These are phyloP conservation scores for Aspergillus biplanus DNA, from an alignment of 495 filamentous ascomycete genomes.

Conservation along the genomic window DNA sequence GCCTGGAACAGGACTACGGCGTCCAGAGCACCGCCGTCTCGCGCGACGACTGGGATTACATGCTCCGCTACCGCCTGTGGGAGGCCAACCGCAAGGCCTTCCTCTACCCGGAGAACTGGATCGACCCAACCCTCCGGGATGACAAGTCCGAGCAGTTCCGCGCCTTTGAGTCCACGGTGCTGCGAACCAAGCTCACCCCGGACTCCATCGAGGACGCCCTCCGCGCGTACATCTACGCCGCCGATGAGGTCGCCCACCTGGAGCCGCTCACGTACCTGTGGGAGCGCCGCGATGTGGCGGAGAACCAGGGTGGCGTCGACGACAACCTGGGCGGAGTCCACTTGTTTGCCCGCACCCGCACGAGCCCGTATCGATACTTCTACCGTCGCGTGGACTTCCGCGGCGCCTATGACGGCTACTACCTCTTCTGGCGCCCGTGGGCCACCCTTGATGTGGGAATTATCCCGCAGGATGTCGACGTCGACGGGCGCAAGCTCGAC, in stretches of 20 bases:
- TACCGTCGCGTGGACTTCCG: background rate
- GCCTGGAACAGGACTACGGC: too few relatives aligned
- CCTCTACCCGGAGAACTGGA: slow-evolving; percentile 46
- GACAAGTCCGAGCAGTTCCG: slow-evolving; percentile 38
- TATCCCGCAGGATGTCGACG: background rate
- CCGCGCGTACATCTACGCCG: slow-evolving; percentile 24
- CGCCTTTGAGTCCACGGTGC: slow-evolving; percentile 31
- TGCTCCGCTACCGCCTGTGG: slow-evolving; percentile 33
- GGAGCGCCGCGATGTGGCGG: background rate
- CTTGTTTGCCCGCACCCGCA: slow-evolving; percentile 2
- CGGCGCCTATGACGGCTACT: background rate
- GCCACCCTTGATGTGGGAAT: background rate
- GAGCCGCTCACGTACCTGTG: slow-evolving; percentile 15
- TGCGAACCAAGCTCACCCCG: slow-evolving; percentile 27
- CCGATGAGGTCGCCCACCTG: slow-evolving; percentile 28
- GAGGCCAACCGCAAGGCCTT: slow-evolving; percentile 43
- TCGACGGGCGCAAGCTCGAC: background rate
- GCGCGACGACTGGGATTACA: slow-evolving; percentile 29
- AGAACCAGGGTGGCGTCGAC: background rate
- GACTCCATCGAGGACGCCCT: slow-evolving; percentile 19
- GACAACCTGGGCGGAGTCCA: background rate
- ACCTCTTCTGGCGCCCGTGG: background rate
- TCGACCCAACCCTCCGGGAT: slow-evolving; percentile 41
- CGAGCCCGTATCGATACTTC: background rate
- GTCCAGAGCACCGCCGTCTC: too few relatives aligned